A percentile compares a stretch with the other conserved stretches of the same genome.
Conservation (phyloP, 495 filamentous ascomycete genomes). For the Neurospora terricola region DNA sequence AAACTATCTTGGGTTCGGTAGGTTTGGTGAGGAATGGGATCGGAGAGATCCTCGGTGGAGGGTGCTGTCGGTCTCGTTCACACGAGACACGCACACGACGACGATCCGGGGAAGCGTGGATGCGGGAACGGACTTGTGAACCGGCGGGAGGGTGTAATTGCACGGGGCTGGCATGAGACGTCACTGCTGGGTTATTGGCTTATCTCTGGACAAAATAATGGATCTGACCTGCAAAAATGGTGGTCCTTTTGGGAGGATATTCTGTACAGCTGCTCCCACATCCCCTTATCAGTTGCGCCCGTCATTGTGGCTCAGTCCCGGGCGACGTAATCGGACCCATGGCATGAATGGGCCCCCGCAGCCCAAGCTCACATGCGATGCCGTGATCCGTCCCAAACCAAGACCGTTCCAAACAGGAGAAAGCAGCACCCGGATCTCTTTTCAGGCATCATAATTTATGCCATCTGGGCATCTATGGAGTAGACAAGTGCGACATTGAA, state of each 20-base stretch:
- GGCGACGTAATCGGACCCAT: constrained; percentile 7
- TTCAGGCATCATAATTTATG: neutral
- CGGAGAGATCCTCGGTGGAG: neutral
- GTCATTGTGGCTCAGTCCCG: neutral
- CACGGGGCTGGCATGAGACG: constrained; percentile 2
- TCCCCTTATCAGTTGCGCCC: neutral
- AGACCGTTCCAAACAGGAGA: neutral
- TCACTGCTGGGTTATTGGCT: constrained; percentile 2
- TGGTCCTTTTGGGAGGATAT: neutral
- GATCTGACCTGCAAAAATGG: too few species aligned
- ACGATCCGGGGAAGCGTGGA: neutral
- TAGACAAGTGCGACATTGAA: neutral
- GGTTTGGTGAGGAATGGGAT: neutral
- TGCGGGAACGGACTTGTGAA: neutral
- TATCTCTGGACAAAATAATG: neutral
- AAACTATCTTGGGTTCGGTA: neutral
- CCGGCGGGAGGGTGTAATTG: neutral
- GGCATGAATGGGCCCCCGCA: neutral
- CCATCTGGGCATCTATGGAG: neutral
- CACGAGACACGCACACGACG: neutral
- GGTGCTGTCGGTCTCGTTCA: neutral
- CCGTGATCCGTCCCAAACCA: neutral
- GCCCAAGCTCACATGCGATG: constrained; percentile 5
- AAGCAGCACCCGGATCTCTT: neutral
- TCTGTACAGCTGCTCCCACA: neutral